Conservation (phyloP, 805 yeast species). For the Ogataea degrootiae region DNA sequence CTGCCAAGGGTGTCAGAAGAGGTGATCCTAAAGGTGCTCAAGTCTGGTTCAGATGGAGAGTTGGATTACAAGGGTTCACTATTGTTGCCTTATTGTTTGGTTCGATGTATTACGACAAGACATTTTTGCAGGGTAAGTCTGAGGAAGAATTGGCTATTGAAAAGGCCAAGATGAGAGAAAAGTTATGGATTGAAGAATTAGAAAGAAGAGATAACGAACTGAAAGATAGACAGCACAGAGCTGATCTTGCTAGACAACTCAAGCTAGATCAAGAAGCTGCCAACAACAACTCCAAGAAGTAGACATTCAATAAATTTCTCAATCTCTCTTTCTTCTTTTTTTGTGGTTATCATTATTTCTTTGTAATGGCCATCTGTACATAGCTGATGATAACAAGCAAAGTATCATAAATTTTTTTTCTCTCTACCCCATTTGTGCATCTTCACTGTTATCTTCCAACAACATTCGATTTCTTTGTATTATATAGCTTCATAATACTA, state of each 20-base stretch:
- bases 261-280: conserved; percentile 30
- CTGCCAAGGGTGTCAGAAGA: conserved; percentile 66
- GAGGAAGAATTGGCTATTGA: conserved; percentile 64
- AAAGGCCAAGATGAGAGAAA: conserved; percentile 82
- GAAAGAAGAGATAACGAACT: conserved; percentile 80
- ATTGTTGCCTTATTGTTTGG: conserved; percentile 79
- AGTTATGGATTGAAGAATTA: conserved; percentile 82
- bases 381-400: too few relatives aligned
- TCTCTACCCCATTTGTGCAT: too few relatives aligned
- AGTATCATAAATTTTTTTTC: too few relatives aligned
- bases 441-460: too few relatives aligned
- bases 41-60: conserved; percentile 85
- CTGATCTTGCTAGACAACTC: conserved; percentile 52
- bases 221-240: conserved; percentile 61
- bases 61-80: conserved; percentile 80
- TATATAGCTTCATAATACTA: too few relatives aligned
- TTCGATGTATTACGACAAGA: conserved; percentile 60
- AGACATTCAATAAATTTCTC: neutral
- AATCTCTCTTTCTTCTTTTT: neutral
- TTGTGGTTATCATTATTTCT: too few relatives aligned
- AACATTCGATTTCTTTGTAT: too few relatives aligned
- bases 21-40: conserved; percentile 79
- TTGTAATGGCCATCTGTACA: too few relatives aligned
- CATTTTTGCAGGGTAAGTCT: conserved; percentile 39
- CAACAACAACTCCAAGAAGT: conserved; percentile 4